These are phyloP conservation scores for Penicillium simplicissimum DNA, from an alignment of 495 filamentous ascomycete species.

Conservation along the genomic window DNA sequence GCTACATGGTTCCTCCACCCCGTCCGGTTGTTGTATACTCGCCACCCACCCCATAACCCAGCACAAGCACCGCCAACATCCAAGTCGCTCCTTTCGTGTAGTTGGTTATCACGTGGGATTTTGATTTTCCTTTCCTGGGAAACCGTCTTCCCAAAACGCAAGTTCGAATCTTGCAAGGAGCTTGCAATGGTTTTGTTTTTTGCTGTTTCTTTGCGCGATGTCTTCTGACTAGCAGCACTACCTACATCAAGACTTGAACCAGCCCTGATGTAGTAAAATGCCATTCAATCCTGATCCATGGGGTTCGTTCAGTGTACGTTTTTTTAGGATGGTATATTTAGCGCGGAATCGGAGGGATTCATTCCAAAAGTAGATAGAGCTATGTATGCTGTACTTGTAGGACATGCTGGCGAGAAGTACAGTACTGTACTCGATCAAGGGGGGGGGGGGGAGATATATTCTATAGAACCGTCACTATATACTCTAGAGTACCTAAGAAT, in stretches of 20 bases:
- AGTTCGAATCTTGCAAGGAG: conserved; percentile 3
- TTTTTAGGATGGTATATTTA: too few relatives aligned
- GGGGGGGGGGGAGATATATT: conserved; percentile 2
- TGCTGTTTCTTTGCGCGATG: too few relatives aligned
- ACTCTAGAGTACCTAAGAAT: not conserved
- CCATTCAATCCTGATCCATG: too few relatives aligned
- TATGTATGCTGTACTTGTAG: too few relatives aligned
- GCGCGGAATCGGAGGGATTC: too few relatives aligned
- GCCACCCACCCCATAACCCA: not conserved
- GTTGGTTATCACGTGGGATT: conserved; percentile 3
- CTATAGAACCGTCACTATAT: conserved; percentile 1
- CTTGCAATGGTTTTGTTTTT: not conserved
- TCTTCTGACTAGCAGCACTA: too few relatives aligned
- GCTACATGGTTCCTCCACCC: too few relatives aligned
- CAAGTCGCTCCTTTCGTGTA: conserved; percentile 2
- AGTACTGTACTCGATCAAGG: not conserved
- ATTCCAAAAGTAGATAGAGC: too few relatives aligned
- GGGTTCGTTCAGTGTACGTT: too few relatives aligned
- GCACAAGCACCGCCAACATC: not conserved
- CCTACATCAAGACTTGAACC: too few relatives aligned
- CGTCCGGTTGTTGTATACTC: not conserved
- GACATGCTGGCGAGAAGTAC: too few relatives aligned
- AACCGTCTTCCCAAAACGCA: not conserved
- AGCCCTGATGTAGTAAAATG: too few relatives aligned
- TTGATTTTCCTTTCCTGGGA: not conserved